phyloP scores from a whole-genome alignment of 176 grass and related monocot species.

The Triticum monococcum region DNA sequence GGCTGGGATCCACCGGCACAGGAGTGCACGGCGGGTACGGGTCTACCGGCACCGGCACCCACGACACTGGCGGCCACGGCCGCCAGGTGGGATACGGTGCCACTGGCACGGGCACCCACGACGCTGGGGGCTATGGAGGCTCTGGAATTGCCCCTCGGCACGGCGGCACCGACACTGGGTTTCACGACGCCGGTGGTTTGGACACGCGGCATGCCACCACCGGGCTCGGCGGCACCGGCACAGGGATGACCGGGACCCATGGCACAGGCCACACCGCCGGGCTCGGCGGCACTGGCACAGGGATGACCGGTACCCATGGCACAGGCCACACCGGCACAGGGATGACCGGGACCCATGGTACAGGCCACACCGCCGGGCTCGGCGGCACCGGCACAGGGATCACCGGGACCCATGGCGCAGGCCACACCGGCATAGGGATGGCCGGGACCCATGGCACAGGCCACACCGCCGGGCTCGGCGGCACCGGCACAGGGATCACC shows the following conservation, averaged over 20 bases:
- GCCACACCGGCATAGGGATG: neutral
- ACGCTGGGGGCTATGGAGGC: neutral
- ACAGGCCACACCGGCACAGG: too few relatives aligned
- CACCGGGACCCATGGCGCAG: too few relatives aligned
- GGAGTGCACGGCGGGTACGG: slow-evolving; percentile 12
- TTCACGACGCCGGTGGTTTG: neutral
- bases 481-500: too few relatives aligned
- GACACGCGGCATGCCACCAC: neutral
- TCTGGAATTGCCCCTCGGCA: neutral
- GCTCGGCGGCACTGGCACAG: neutral
- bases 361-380: neutral
- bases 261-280: neutral
- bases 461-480: neutral
- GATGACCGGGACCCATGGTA: too few relatives aligned
- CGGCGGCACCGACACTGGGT: neutral
- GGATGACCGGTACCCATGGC: too few relatives aligned
- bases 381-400: too few relatives aligned
- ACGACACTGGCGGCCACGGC: slow-evolving; percentile 19
- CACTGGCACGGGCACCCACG: slow-evolving; percentile 17
- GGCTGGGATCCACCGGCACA: neutral
- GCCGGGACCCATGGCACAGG: too few relatives aligned
- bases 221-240: neutral
- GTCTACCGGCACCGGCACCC: neutral
- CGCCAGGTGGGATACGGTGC: neutral
- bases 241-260: too few relatives aligned